These are phyloP conservation scores for Cyclaneusma minus DNA, from an alignment of 2,329 filamentous ascomycete species.

Conservation along the genomic window DNA sequence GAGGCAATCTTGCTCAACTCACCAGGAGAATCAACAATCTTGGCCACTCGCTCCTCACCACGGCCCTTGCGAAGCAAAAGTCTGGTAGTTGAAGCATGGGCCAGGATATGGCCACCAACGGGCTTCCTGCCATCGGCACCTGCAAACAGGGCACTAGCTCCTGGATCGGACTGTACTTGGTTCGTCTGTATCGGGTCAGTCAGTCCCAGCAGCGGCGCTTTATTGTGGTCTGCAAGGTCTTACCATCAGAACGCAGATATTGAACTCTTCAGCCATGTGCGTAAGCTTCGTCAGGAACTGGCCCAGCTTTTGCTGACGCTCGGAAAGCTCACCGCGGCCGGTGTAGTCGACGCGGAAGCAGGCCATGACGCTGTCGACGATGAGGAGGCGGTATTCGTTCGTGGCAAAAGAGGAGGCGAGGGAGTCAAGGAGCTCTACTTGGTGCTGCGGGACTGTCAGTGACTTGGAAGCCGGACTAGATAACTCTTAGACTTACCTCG, in stretches of 20 bases:
- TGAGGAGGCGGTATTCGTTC: slow-evolving; percentile 48
- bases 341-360: slow-evolving; percentile 52
- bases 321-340: slow-evolving; percentile 51
- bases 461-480: background rate
- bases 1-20: slow-evolving; percentile 9
- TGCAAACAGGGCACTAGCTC: slow-evolving; percentile 51
- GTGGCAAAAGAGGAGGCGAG: slow-evolving; percentile 44
- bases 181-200: slow-evolving; percentile 35
- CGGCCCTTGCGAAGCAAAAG: slow-evolving; percentile 52
- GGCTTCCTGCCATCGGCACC: slow-evolving; percentile 54
- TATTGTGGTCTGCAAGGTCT: slow-evolving; percentile 3
- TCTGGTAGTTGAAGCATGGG: slow-evolving; percentile 52
- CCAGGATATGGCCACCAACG: slow-evolving; percentile 51
- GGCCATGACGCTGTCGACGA: slow-evolving; percentile 58
- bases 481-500: slow-evolving; percentile 27
- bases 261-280: slow-evolving; percentile 56
- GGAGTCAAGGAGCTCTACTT: slow-evolving; percentile 43
- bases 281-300: slow-evolving; percentile 47
- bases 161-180: slow-evolving; percentile 56
- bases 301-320: slow-evolving; percentile 52
- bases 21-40: slow-evolving; percentile 54
- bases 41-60: slow-evolving; percentile 54
- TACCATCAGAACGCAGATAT: slow-evolving; percentile 47
- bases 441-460: slow-evolving; percentile 19
- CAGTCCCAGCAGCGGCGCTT: background rate